Percentiles rank a stretch among this genome's conserved stretches.
Conservation (phyloP, 495 filamentous ascomycete genomes). For the Niebla homalea region DNA sequence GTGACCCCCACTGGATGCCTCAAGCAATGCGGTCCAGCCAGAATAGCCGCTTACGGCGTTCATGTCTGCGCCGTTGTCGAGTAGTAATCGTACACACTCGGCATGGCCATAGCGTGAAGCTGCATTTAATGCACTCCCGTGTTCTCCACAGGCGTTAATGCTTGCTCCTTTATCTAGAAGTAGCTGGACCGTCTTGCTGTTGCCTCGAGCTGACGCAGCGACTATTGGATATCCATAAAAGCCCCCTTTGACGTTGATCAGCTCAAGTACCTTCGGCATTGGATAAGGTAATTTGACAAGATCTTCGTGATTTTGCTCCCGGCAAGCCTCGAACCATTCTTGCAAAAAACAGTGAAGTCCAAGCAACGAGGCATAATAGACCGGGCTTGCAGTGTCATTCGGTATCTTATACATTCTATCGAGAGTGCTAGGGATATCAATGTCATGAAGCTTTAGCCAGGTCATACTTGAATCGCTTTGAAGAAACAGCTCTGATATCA, state of each 20-base stretch:
- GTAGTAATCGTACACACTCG: background rate
- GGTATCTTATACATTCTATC: too few species aligned
- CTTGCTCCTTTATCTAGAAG: background rate
- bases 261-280: background rate
- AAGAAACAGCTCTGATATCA: background rate
- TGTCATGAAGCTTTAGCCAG: too few species aligned
- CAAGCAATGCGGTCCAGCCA: too few species aligned
- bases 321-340: background rate
- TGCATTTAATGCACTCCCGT: background rate
- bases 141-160: background rate
- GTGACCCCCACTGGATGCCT: too few species aligned
- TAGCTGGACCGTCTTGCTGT: background rate
- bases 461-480: background rate
- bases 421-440: too few species aligned
- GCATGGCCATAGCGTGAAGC: background rate
- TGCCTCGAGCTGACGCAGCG: background rate
- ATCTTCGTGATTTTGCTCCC: background rate
- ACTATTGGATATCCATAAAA: background rate
- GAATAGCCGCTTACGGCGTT: background rate
- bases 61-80: background rate
- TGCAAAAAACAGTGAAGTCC: background rate
- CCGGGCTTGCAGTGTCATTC: background rate
- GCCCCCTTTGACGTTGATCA: background rate
- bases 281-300: background rate
- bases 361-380: background rate